These are phyloP conservation scores for Alternaria brassicicola DNA, from an alignment of 2,329 filamentous ascomycete species.

Conservation along the genomic window DNA sequence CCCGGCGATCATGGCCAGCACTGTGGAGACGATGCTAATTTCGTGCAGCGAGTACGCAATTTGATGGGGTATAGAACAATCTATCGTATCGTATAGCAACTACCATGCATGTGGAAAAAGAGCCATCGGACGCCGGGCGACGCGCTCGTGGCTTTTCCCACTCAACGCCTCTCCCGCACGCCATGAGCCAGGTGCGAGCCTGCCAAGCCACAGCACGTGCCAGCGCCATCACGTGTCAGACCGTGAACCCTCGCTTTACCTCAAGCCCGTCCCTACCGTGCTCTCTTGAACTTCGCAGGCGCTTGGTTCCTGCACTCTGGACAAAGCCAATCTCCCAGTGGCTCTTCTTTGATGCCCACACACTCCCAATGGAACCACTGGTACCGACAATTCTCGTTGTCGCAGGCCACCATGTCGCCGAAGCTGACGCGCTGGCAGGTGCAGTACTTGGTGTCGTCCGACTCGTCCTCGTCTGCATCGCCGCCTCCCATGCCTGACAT, in stretches of 20 bases:
- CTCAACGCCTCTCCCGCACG: slow-evolving; percentile 23
- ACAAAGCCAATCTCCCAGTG: slow-evolving; percentile 59
- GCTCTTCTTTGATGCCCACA: slow-evolving; percentile 58
- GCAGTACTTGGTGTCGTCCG: slow-evolving; percentile 80
- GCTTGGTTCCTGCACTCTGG: slow-evolving; percentile 50
- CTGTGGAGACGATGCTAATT: slow-evolving; percentile 11
- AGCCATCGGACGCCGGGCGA: neutral
- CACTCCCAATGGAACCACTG: slow-evolving; percentile 88
- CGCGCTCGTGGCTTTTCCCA: slow-evolving; percentile 9
- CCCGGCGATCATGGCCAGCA: slow-evolving; percentile 9
- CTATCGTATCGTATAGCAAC: neutral
- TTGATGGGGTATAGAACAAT: slow-evolving; percentile 14
- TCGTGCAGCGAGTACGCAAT: slow-evolving; percentile 3
- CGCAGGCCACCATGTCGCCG: slow-evolving; percentile 88
- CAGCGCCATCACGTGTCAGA: slow-evolving; percentile 4
- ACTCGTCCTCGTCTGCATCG: slow-evolving; percentile 65
- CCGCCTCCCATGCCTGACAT: slow-evolving; percentile 57
- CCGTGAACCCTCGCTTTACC: neutral
- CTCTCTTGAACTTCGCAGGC: slow-evolving; percentile 50
- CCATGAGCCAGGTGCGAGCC: slow-evolving; percentile 8
- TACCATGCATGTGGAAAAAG: neutral
- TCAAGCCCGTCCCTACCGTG: slow-evolving; percentile 30
- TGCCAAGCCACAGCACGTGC: slow-evolving; percentile 13
- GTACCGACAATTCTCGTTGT: slow-evolving; percentile 79
- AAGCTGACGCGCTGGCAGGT: slow-evolving; percentile 82